Conservation (phyloP, 768 basidiomycete species). For the Lenzites betulinus region DNA sequence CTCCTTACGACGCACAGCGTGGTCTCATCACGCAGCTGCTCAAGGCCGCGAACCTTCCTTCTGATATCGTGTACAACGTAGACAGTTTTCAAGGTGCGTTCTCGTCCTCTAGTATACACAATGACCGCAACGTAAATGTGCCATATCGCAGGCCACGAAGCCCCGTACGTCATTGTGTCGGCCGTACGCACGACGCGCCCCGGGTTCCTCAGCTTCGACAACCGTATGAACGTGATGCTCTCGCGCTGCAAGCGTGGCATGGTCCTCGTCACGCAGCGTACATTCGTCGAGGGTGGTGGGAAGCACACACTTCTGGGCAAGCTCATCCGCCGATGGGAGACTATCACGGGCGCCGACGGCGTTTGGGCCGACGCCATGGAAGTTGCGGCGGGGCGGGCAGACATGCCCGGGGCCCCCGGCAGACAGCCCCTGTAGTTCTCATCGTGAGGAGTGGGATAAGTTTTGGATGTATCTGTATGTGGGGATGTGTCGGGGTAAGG, state of each 20-base stretch:
- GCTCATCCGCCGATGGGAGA: slow-evolving; percentile 33
- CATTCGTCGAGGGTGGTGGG: slow-evolving; percentile 37
- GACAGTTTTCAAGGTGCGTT: slow-evolving; percentile 56
- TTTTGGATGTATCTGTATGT: no score
- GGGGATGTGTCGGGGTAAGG: no score
- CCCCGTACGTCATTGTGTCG: slow-evolving; percentile 50
- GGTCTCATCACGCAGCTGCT: slow-evolving; percentile 41
- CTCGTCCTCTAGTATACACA: neutral
- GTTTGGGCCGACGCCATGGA: slow-evolving; percentile 10
- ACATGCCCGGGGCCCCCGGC: slow-evolving; percentile 6
- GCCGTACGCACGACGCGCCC: slow-evolving; percentile 45
- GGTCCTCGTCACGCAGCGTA: slow-evolving; percentile 47
- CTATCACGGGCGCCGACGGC: slow-evolving; percentile 8
- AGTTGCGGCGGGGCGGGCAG: neutral
- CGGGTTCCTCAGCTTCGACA: slow-evolving; percentile 47
- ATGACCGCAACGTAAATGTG: neutral
- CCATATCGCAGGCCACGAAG: slow-evolving; percentile 48
- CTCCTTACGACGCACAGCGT: slow-evolving; percentile 57
- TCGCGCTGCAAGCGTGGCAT: slow-evolving; percentile 49
- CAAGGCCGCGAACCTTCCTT: slow-evolving; percentile 37
- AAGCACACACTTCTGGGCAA: slow-evolving; percentile 45
- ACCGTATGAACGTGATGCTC: slow-evolving; percentile 54
- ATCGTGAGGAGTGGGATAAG: no score
- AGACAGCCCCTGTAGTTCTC: neutral
- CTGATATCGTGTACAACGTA: slow-evolving; percentile 51